Evolutionary conservation across 768 basidiomycete genomes (phyloP).

Genomic region (Calvatia gigantea): DNA sequence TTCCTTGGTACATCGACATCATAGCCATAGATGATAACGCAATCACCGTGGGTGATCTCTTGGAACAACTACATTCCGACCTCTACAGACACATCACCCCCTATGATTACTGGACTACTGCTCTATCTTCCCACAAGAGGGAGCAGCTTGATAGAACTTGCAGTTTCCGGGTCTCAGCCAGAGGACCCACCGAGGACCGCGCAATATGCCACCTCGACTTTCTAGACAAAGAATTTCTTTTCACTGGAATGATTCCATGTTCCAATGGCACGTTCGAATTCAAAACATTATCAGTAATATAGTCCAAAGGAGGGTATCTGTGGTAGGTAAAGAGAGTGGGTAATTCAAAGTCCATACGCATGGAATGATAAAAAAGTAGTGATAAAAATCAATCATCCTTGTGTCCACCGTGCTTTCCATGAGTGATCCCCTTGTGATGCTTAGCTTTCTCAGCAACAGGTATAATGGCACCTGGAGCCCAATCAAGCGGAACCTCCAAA

Average conservation of each 20-base stretch:
- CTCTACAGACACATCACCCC: conserved; percentile 7
- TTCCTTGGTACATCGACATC: conserved; percentile 16
- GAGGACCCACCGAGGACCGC: background rate
- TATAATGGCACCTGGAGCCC: background rate
- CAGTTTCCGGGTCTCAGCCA: background rate
- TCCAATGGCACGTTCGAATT: conserved; percentile 2
- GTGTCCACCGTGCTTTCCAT: background rate
- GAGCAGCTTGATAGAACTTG: background rate
- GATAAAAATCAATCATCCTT: background rate
- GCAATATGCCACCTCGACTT: conserved; percentile 3
- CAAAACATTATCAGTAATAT: background rate
- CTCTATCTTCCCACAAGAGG: background rate
- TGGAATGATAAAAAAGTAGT: background rate
- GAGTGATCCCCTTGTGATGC: background rate
- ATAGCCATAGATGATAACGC: conserved; percentile 5
- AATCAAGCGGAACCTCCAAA: conserved; percentile 3
- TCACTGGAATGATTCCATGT: background rate
- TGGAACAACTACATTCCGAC: conserved; percentile 6
- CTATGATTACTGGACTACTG: conserved; percentile 12
- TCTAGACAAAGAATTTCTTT: background rate
- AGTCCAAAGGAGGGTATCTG: too few relatives aligned
- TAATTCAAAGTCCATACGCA: too few relatives aligned
- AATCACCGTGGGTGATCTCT: conserved; percentile 13
- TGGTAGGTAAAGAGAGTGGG: too few relatives aligned
- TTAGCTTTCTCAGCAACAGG: background rate